These are phyloP conservation scores for Cenococcum geophilum DNA, from an alignment of 495 filamentous ascomycete genomes.

Conservation along the genomic window DNA sequence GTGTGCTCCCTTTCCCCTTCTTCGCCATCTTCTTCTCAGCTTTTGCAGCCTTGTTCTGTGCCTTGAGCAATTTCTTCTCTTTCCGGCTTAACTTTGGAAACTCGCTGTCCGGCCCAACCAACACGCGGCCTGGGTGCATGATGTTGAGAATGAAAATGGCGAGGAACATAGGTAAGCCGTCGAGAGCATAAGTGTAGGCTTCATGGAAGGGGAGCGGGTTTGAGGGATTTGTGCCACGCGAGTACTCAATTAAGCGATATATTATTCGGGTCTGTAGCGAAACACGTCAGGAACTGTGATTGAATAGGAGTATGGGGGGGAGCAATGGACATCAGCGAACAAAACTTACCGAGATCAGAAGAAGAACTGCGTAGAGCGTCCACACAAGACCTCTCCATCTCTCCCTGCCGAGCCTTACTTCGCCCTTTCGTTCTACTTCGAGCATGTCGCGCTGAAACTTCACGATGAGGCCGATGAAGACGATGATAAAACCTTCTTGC, in stretches of 20 bases:
- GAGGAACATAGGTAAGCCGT: conserved; percentile 52
- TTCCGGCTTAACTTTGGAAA: conserved; percentile 31
- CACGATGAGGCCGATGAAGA: conserved; percentile 45
- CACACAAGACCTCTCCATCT: conserved; percentile 45
- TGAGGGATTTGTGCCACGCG: conserved; percentile 33
- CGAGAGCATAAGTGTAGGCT: conserved; percentile 50
- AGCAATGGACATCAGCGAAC: background rate
- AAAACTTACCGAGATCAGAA: conserved; percentile 47
- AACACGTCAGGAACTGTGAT: background rate
- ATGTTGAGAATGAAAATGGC: conserved; percentile 45
- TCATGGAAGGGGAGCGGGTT: conserved; percentile 48
- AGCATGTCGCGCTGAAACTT: conserved; percentile 44
- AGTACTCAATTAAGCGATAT: conserved; percentile 53
- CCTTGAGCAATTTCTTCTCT: conserved; percentile 37
- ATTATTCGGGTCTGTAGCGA: conserved; percentile 45
- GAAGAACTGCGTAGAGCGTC: conserved; percentile 46
- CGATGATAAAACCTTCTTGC: conserved; percentile 52
- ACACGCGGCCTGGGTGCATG: conserved; percentile 47
- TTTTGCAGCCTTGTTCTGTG: conserved; percentile 28
- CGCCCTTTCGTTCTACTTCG: conserved; percentile 18
- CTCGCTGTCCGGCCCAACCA: conserved; percentile 42
- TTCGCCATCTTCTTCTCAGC: conserved; percentile 8
- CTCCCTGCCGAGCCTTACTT: conserved; percentile 35
- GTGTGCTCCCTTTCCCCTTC: conserved; percentile 2
- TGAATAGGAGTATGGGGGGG: background rate